Percentiles rank a stretch among this genome's conserved stretches.
Evolutionary conservation across 805 yeast genomes (phyloP).

Genomic region (Suhomyces vadensis): DNA sequence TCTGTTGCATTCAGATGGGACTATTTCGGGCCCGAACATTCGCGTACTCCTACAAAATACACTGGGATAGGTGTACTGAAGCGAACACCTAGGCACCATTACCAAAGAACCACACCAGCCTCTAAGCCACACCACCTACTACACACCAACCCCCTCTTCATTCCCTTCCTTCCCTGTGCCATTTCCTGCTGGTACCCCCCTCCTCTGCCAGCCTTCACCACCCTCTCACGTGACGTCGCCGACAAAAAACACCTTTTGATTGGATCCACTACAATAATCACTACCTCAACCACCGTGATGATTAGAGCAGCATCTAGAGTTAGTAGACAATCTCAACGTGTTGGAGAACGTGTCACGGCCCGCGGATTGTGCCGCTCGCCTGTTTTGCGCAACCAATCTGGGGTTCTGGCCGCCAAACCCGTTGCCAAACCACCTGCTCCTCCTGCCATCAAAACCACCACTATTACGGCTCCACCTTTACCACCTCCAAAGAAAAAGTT

Average conservation of each 20-base stretch:
- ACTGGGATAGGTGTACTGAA: too few species aligned
- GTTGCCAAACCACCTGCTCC: slow-evolving; percentile 7
- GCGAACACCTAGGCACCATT: too few species aligned
- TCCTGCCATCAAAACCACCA: slow-evolving; percentile 2
- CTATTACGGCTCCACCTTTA: slow-evolving; percentile 9
- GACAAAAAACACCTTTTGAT: slow-evolving; percentile 3
- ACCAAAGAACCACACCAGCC: too few species aligned
- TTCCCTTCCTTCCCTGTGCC: not conserved
- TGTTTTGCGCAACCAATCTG: not conserved
- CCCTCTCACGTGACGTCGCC: slow-evolving; percentile 1
- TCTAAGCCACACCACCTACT: too few species aligned
- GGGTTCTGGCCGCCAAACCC: slow-evolving; percentile 4
- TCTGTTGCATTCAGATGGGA: too few species aligned
- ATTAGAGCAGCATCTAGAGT: slow-evolving; percentile 12
- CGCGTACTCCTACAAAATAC: too few species aligned
- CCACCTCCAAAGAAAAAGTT: slow-evolving; percentile 23
- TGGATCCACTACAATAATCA: not conserved
- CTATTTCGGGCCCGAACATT: too few species aligned
- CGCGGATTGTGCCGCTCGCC: slow-evolving; percentile 3
- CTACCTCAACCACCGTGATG: slow-evolving; percentile 7
- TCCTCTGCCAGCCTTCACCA: not conserved
- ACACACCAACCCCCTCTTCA: too few species aligned
- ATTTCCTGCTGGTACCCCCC: not conserved
- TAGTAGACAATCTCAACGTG: not conserved
- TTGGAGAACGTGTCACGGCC: slow-evolving; percentile 2